A percentile compares a stretch with the other conserved stretches of the same genome.
phyloP scores from a whole-genome alignment of 164 flowering plant species.

The Nelumbo lutea region DNA sequence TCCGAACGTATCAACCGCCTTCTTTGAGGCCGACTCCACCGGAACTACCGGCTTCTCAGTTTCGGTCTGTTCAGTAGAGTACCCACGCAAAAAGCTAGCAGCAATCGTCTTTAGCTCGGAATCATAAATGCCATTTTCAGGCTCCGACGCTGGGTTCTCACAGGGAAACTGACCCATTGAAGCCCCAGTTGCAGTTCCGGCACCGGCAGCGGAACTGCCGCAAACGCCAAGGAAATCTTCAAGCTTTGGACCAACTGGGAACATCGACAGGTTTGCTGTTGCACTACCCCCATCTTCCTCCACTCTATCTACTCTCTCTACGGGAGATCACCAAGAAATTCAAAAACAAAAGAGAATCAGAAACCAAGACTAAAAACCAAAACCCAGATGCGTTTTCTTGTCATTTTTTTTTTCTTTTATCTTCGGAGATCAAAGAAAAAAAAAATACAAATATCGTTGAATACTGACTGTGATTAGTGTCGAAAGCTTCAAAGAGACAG shows the following conservation, averaged over 20 bases:
- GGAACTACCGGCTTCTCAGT: constrained; percentile 23
- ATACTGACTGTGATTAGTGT: constrained; percentile 10
- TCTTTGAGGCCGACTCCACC: constrained; percentile 29
- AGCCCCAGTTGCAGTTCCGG: background rate
- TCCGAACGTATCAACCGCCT: constrained; percentile 62
- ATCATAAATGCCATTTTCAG: constrained; percentile 30
- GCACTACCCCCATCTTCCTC: constrained; percentile 13
- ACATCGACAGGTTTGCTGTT: constrained; percentile 29
- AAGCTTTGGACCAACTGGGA: constrained; percentile 43
- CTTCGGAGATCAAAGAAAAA: background rate
- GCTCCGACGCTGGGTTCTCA: constrained; percentile 6
- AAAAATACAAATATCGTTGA: background rate
- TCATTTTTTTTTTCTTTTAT: background rate
- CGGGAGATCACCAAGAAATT: background rate
- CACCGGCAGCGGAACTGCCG: background rate
- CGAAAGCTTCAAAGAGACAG: constrained; percentile 40
- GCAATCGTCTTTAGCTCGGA: constrained; percentile 59
- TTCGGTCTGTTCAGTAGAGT: constrained; percentile 13
- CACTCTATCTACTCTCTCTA: constrained; percentile 9
- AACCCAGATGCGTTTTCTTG: background rate
- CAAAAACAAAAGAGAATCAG: background rate
- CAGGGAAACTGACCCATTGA: constrained; percentile 15
- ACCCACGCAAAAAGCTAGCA: constrained; percentile 50
- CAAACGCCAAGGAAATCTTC: constrained; percentile 65
- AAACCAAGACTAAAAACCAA: background rate